Evolutionary conservation across 2,329 filamentous ascomycete species (phyloP), one percentile per base, ranked within the genome.

Genomic region (Penicillium sp.): DNA sequence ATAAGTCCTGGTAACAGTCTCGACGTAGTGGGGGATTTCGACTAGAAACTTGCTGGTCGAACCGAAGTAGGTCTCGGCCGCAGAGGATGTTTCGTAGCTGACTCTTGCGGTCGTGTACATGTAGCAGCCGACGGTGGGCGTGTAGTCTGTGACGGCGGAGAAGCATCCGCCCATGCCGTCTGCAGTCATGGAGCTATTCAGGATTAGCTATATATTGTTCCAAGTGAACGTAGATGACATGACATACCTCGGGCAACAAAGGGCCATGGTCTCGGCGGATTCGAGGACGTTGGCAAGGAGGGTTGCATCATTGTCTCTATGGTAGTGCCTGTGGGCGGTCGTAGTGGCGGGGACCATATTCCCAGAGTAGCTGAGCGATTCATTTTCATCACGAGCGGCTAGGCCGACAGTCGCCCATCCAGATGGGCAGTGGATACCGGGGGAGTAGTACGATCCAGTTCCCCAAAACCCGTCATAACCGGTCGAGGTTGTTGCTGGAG

Each of bases 401-500:
- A 38, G 9, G 9, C 48, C 48, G 10, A 42, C 23, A 6, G 40
- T 47, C 9, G 22, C 22, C 48, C 48, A 50, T 31, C 37, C 48
- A 3, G 44, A 47, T 4, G 48, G 48, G 10, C 44, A 50, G 44
- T 44, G 11, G 5, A 53, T n/a, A 3, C 50, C 50, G 4, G 50
- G 50, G 2, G 50, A 53, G 39, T 48, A 51, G 28, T 50, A 52
- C 10, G 31, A 37, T 2, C 41, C 46, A 10, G 10, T 20, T 20
- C 36, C 36, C 4, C 4, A 22, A 22, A 28, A 40, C 6, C 28
- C 26, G 2, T 31, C n/a, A 6, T 41, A n/a, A 2, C 9, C 16
- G 6, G 24, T 14, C 3, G 22, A 24, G 1, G 35, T 23, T 13
- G 44, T 38, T 20, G 34, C 14, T 1, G 47, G 42, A n/a, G 34